Evolutionary conservation across 1,284 basidiomycete genomes (phyloP), one percentile per base, ranked within the genome.

Genomic region (Mycosarcoma maydis): DNA sequence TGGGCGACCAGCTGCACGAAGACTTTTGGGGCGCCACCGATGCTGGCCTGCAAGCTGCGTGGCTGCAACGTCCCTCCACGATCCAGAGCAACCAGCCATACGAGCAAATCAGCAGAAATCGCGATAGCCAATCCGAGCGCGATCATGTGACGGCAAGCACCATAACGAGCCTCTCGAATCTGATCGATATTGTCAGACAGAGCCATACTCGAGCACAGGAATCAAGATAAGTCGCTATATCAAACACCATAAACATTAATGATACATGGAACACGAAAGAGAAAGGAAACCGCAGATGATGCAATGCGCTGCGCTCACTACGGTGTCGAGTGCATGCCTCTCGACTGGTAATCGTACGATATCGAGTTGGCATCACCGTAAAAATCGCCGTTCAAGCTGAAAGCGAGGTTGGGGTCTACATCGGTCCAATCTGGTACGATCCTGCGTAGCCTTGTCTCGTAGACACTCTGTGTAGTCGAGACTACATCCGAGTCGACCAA

Each of bases 1-100:
- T 75, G 3, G 73, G 73, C 30, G 70, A 75, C 26, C 73, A 75
- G 43, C 54, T 75, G 8, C 29, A 69, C 17, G 70, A 75, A 49
- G 73, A 75, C 29, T 72, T 70, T 20, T 68, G 66, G 66, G 73
- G 58, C 0, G 65, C 73, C 9, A 58, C 56, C 20, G 51, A 66
- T 17, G 70, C 66, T 13, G 66, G 67, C 9, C 44, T 72, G 1
- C 55, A 67, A 48, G 61, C 70, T 0, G 53, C 60, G 4, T 75
- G 73, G 73, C 36, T 75, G n/a, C 59, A 68, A 37, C 45, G 69
- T 19, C 29, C 40, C 19, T 16, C 29, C 19, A 41, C n/a, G 3
- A 10, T 29, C 26, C 52, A 69, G 17, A 60, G 66, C 50, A 64
- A 59, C 36, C 70, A 72, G 33, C 59, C 60, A 0, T 55, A 46